phyloP scores from a whole-genome alignment of 2,329 filamentous ascomycete genomes.

The Epichloe sp. region DNA sequence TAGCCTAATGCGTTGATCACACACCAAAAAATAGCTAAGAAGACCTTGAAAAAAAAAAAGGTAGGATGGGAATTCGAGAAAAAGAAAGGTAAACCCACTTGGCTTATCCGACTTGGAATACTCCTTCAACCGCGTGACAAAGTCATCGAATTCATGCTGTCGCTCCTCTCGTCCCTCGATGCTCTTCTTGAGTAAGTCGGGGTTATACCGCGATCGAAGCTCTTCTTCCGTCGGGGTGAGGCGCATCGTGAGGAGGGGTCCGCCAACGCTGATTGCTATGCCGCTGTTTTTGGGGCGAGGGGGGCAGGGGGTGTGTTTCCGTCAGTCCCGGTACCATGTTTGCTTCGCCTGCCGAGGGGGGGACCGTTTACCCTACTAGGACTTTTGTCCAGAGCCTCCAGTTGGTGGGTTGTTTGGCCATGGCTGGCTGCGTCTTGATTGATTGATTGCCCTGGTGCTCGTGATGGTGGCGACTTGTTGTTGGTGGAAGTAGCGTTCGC shows the following conservation, averaged over 20 bases:
- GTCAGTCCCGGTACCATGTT: too few species aligned
- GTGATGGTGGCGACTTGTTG: neutral
- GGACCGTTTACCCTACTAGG: conserved; percentile 41
- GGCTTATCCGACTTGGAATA: conserved; percentile 85
- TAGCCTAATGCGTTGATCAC: too few species aligned
- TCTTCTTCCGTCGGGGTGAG: conserved; percentile 80
- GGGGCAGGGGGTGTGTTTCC: neutral
- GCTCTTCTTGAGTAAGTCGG: conserved; percentile 79
- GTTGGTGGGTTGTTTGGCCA: conserved; percentile 35
- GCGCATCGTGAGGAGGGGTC: conserved; percentile 71
- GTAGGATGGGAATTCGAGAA: neutral
- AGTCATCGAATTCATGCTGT: conserved; percentile 80
- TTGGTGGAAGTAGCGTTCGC: neutral
- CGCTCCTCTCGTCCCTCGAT: conserved; percentile 64
- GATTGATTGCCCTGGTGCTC: neutral
- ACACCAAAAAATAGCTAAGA: too few species aligned
- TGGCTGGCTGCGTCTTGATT: conserved; percentile 5
- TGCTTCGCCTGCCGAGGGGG: too few species aligned
- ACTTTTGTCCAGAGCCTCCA: conserved; percentile 57
- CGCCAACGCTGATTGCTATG: conserved; percentile 60
- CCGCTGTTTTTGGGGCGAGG: conserved; percentile 38
- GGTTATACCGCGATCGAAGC: conserved; percentile 83
- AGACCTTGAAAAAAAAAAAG: too few species aligned
- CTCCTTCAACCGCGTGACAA: conserved; percentile 71
- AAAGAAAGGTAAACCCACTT: conserved; percentile 38